Base-by-base conservation (phyloP, 768 basidiomycete genomes). In the Leccinum incarnatum region DNA sequence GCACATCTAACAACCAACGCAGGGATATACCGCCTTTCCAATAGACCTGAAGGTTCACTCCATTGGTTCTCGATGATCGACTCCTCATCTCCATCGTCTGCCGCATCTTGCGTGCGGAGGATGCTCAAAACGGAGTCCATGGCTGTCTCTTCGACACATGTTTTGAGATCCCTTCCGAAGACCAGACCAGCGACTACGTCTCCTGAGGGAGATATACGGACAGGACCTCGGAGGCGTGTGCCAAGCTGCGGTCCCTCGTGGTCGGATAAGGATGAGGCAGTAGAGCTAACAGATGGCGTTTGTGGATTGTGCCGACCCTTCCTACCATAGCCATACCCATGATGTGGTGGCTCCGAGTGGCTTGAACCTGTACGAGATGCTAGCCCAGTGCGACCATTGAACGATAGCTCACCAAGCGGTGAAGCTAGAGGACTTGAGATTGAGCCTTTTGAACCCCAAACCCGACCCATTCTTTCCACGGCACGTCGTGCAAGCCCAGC, bases 1-100 rank as follows among this genome's bases (percentile, higher is more conserved):
- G 88, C 86, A 72, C 91, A 95, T 57, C 93, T 78, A 52, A 89
- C 84, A 27, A 93, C 85, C 23, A 95, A 75, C 0, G 91, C 91
- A 45, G 93, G 90, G 42, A 95, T 64, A 65, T 73, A 72, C 47
- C 85, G 77, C 52, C 68, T 71, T 68, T 86, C 85, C 59, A 87
- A 61, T 14, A 72, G 51, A 12, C 53, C 57, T 42, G 64, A 68
- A 23, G 68, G 68, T 21, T 61, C 56, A 40, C 62, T 73, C 47
- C 49, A 54, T 30, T 45, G 61, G 15, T 46, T 54, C 23, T 37
- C 29, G 14, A 3, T 48, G 14, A 54, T 53, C 21, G 29, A 11
- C 17, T 47, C 59, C 25, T 56, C 59, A 7, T n/a, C 53, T 11
- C 19, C 60, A 42, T 48, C 37, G 11, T 30, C 49, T 10, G 34